Percentiles rank a stretch among this genome's conserved stretches.
Evolutionary conservation across 208 protist genomes (phyloP).

Genomic region (Tritrichomonas musculus): DNA sequence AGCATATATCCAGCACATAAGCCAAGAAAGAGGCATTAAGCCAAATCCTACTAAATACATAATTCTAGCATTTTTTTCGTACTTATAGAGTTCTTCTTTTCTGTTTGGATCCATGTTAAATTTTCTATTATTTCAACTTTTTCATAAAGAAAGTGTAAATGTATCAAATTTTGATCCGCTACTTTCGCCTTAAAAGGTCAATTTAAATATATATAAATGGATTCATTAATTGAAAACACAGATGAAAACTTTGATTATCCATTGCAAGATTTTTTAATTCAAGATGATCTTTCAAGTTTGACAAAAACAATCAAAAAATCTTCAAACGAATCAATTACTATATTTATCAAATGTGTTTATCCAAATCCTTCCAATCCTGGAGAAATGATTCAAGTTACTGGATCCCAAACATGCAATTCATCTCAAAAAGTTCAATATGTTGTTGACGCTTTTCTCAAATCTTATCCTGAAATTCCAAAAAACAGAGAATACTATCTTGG

Average conservation of each 20-base stretch:
- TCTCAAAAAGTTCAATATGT: not conserved
- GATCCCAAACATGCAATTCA: not conserved
- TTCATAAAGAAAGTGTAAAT: not conserved
- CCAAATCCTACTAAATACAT: not conserved
- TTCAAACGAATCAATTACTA: not conserved
- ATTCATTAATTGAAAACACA: too few species aligned
- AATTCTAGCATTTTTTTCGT: not conserved
- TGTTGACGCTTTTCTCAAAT: not conserved
- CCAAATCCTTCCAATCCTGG: constrained; percentile 3
- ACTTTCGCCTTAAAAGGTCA: too few species aligned
- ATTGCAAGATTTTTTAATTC: not conserved
- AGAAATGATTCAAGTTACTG: not conserved
- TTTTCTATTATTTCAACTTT: not conserved
- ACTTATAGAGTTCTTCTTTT: not conserved
- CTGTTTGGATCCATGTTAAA: constrained; percentile 13
- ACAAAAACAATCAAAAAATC: not conserved
- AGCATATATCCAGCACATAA: constrained; percentile 8
- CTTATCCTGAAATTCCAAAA: constrained; percentile 5
- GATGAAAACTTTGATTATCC: not conserved
- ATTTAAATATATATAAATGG: too few species aligned
- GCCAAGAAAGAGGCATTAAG: not conserved
- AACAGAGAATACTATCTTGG: not conserved
- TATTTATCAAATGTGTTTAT: not conserved
- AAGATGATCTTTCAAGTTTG: not conserved
- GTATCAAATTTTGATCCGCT: too few species aligned